Evolutionary conservation across 2,329 filamentous ascomycete species (phyloP), one percentile per base, ranked within the genome.

Genomic region (Colletotrichum musae): DNA sequence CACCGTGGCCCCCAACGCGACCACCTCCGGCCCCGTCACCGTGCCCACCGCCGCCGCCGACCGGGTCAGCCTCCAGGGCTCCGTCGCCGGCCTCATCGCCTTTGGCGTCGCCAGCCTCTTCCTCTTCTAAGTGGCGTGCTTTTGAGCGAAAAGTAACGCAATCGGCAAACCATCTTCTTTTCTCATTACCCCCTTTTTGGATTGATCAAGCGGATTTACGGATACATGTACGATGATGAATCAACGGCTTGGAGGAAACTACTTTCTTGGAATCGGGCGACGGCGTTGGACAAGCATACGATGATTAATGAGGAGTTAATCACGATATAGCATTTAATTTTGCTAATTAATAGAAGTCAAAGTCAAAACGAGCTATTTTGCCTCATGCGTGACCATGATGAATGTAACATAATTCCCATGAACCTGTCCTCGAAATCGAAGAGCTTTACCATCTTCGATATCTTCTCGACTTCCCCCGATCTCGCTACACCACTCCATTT

Each of bases 31-130:
- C n/a, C 63, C 75, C 50, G 68, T 76, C 28, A 73, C 74, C 45
- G 75, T 77, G 18, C 77, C 77, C 13, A 79, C 77, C 18, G 79
- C 78, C 39, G 78, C 77, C 16, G 72, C 68, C 58, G 66, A 68
- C 58, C 68, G 54, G 64, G 52, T 70, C 52, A 16, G 41, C 26
- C 61, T 79, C 77, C 74, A 79, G 70, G 72, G 73, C 53, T 81
- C 79, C 57, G 76, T 79, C 70, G 75, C 71, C 50, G 79, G 79
- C 41, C 73, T 81, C n/a, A 62, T 81, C 64, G 79, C 77, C 43
- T 81, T 81, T 68, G 78, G 78, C 71, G 77, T 80, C 72, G 76
- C 81, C 74, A 76, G 78, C 18, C 72, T 81, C 57, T 75, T 80
- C 71, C 74, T 80, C 73, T 56, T 80, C 64, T 81, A 75, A 72